Percentiles rank a stretch among this genome's conserved stretches.
Conservation (phyloP, 768 basidiomycete species). For the Leccinum truebloodii region DNA sequence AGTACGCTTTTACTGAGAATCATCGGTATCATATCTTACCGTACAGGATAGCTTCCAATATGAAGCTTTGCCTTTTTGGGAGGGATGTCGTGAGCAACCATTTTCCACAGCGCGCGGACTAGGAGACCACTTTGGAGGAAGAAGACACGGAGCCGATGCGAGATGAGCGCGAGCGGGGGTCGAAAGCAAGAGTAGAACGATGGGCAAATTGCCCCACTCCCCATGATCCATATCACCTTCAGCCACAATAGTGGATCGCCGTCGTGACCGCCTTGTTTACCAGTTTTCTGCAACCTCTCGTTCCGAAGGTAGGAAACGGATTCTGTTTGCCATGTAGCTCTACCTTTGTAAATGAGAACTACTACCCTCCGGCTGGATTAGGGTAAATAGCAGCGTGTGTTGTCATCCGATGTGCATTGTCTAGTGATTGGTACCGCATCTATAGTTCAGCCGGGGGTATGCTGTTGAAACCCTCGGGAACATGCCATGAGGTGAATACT, state of each 20-base stretch:
- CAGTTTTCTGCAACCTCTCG: not conserved
- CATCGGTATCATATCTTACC: constrained; percentile 7
- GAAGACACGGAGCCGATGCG: not conserved
- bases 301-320: too few relatives aligned
- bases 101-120: not conserved
- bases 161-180: not conserved
- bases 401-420: not conserved
- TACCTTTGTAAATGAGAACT: not conserved
- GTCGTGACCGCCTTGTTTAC: not conserved
- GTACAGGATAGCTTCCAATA: constrained; percentile 21
- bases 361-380: not conserved
- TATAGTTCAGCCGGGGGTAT: not conserved
- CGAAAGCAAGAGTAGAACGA: not conserved
- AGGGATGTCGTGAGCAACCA: constrained; percentile 3
- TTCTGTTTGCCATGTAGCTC: not conserved
- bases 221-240: not conserved
- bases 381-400: not conserved
- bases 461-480: not conserved
- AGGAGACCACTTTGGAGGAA: not conserved
- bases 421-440: constrained; percentile 10
- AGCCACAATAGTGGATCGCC: not conserved
- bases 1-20: not conserved
- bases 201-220: not conserved
- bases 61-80: constrained; percentile 21
- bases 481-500: not conserved